Base-by-base conservation (phyloP, 345 rosid genomes). In the Citrus unshiu region DNA sequence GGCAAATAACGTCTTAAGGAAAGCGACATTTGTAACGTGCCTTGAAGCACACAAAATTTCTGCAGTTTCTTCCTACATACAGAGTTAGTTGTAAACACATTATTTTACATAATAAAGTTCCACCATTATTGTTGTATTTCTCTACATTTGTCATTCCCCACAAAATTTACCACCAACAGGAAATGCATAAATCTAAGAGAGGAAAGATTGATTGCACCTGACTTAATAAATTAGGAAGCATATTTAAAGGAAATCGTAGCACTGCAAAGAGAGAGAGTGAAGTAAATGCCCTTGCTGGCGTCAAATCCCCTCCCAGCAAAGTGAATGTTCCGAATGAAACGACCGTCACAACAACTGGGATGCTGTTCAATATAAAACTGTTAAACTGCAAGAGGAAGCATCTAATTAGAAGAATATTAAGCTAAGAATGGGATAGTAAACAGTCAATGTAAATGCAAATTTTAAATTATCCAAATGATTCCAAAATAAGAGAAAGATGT, bases 261-360 rank as follows among this genome's bases (percentile, higher is more conserved):
- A 96, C 85, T 61, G 97, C 87, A 67, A 96, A 96, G 39, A 96
- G 86, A 76, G 99, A 96, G 56, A 96, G 97, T 37, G 99, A 96
- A 74, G 99, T 94, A 86, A 96, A 96, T 77, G 99, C 98, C 78
- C 92, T 91, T 19, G 97, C 94, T 60, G 98, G 98, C 67, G 99
- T 96, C 82, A 96, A 82, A 80, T 90, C 93, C 77, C 99, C 99
- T 66, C 99, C 99, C 78, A 94, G 93, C 85, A 92, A 77, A 83
- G 98, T 93, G 81, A 91, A 94, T 78, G 87, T 80, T 79, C 98
- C 98, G 85, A 96, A 96, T 78, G 98, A 94, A 85, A 89, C 83
- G 64, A 93, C 97, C 0, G 98, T 92, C 81, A 93, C 97, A 34
- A 91, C 81, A 72, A 94, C 93, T 0, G 99, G 97, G 76, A 94